Percentiles rank a stretch among this genome's conserved stretches.
These are phyloP conservation scores for Naganishia antarctica DNA, from an alignment of 768 basidiomycete genomes.

Conservation along the genomic window DNA sequence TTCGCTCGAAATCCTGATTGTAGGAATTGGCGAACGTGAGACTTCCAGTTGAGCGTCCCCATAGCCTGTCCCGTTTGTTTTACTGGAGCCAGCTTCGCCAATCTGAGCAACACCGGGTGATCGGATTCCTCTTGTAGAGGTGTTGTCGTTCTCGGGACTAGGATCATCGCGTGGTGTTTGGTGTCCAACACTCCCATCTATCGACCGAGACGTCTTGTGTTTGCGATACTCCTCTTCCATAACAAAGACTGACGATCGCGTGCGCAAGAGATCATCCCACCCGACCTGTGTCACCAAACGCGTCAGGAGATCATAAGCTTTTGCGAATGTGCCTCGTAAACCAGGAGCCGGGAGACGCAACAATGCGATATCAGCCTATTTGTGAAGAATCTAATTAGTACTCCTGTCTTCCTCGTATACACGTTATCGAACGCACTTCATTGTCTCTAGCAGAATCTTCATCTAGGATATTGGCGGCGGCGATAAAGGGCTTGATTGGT, in stretches of 20 bases:
- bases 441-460: conserved; percentile 78
- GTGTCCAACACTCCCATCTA: conserved; percentile 43
- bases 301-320: conserved; percentile 85
- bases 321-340: conserved; percentile 89
- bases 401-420: no score
- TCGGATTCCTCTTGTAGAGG: conserved; percentile 31
- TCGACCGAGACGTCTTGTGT: conserved; percentile 79
- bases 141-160: conserved; percentile 38
- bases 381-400: not conserved
- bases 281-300: conserved; percentile 89
- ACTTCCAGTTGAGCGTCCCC: conserved; percentile 37
- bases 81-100: not conserved
- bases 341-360: conserved; percentile 92
- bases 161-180: conserved; percentile 45
- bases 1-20: conserved; percentile 73
- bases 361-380: conserved; percentile 77
- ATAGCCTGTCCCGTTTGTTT: not conserved
- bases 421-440: conserved; percentile 35
- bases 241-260: conserved; percentile 89
- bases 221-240: conserved; percentile 99
- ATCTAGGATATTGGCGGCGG: conserved; percentile 72
- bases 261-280: conserved; percentile 96
- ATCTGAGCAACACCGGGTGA: conserved; percentile 25
- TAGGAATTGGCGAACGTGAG: conserved; percentile 53
- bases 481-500: conserved; percentile 77